phyloP scores from a whole-genome alignment of 2,329 filamentous ascomycete genomes.

The Hirsutella minnesotensis region DNA sequence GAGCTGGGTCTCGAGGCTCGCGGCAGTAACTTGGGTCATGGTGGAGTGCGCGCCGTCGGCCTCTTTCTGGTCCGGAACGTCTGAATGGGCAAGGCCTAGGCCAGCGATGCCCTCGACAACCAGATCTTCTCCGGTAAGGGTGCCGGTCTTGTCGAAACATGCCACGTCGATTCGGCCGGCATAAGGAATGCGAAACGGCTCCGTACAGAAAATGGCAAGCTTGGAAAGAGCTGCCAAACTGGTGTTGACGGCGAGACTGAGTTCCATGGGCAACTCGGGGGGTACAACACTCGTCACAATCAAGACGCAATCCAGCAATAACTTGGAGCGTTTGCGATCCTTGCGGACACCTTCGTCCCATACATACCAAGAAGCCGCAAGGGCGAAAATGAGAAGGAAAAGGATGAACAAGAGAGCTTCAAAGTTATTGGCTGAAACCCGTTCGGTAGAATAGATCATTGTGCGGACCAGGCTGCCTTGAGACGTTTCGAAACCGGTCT shows the following conservation, averaged over 20 bases:
- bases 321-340: slow-evolving; percentile 93
- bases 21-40: slow-evolving; percentile 58
- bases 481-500: slow-evolving; percentile 97
- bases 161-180: slow-evolving; percentile 91
- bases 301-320: slow-evolving; percentile 91
- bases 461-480: slow-evolving; percentile 95
- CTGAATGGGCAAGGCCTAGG: slow-evolving; percentile 58
- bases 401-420: slow-evolving; percentile 96
- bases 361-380: slow-evolving; percentile 97
- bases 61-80: slow-evolving; percentile 53
- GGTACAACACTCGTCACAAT: slow-evolving; percentile 97
- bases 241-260: slow-evolving; percentile 94
- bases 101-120: slow-evolving; percentile 96
- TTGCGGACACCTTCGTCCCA: slow-evolving; percentile 93
- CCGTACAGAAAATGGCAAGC: slow-evolving; percentile 95
- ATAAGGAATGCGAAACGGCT: slow-evolving; percentile 95
- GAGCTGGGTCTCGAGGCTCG: slow-evolving; percentile 72
- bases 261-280: slow-evolving; percentile 96
- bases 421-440: slow-evolving; percentile 94
- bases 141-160: slow-evolving; percentile 98
- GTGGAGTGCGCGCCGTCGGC: slow-evolving; percentile 73
- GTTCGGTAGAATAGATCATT: slow-evolving; percentile 99
- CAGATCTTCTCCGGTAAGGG: slow-evolving; percentile 87
- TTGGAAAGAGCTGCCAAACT: slow-evolving; percentile 89
- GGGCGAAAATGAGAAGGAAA: slow-evolving; percentile 89